A percentile compares a stretch with the other conserved stretches of the same genome.
phyloP scores from a whole-genome alignment of 495 filamentous ascomycete genomes.

The Letharia columbiana region DNA sequence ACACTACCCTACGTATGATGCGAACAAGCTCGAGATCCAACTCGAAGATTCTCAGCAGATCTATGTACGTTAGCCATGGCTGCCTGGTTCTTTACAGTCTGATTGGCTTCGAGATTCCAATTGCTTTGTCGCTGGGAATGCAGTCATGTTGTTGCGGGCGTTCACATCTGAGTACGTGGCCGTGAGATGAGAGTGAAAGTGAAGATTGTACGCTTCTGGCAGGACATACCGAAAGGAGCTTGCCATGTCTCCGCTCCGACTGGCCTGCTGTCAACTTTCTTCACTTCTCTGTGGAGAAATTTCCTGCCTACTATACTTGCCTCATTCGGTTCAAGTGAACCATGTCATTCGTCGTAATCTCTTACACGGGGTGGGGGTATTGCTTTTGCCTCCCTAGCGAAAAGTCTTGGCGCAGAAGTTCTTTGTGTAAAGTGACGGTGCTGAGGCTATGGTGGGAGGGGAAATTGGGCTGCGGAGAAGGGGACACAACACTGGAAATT shows the following conservation, averaged over 20 bases:
- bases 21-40: not conserved
- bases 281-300: not conserved
- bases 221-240: not conserved
- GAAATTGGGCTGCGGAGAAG: not conserved
- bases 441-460: not conserved
- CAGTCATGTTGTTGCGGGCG: not conserved
- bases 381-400: not conserved
- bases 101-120: not conserved
- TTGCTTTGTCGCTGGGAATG: not conserved
- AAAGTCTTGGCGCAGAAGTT: not conserved
- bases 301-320: not conserved
- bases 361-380: not conserved
- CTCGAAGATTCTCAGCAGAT: not conserved
- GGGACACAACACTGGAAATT: not conserved
- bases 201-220: not conserved
- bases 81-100: not conserved
- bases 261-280: not conserved
- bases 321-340: not conserved
- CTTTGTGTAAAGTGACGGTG: not conserved
- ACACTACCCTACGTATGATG: not conserved
- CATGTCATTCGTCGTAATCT: not conserved
- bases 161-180: not conserved
- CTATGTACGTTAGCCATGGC: not conserved
- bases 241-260: not conserved
- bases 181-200: not conserved